Conservation (phyloP, 192 early-diverging fungal genomes). For the Coemansia sp. region DNA sequence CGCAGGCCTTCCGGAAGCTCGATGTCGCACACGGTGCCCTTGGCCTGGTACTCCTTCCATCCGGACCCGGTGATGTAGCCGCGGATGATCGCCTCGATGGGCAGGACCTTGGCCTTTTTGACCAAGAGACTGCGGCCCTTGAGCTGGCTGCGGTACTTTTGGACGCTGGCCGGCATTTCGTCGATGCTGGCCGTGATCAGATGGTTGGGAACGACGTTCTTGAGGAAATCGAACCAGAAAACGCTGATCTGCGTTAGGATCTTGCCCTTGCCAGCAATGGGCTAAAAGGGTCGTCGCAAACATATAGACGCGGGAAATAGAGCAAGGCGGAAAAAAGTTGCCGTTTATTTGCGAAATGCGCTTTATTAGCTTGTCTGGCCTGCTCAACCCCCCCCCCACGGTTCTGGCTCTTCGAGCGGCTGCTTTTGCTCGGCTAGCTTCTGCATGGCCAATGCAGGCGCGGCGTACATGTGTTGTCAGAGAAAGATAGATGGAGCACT, state of each 20-base stretch:
- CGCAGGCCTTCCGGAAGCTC: constrained; percentile 70
- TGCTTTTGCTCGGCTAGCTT: too few species aligned
- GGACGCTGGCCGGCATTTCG: constrained; percentile 83
- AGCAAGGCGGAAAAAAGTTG: too few species aligned
- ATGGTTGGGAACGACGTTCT: constrained; percentile 91
- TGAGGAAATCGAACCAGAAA: constrained; percentile 93
- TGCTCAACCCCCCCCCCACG: too few species aligned
- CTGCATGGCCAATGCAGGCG: too few species aligned
- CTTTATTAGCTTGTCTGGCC: too few species aligned
- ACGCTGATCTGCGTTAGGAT: constrained; percentile 91
- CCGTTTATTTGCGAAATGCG: too few species aligned
- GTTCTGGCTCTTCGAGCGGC: too few species aligned
- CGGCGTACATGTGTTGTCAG: too few species aligned
- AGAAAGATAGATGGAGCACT: too few species aligned
- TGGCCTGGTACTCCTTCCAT: constrained; percentile 91
- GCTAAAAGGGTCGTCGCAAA: too few species aligned
- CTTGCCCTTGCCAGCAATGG: constrained; percentile 93
- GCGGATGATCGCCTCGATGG: constrained; percentile 97
- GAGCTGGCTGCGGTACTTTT: constrained; percentile 86
- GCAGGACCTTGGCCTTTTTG: constrained; percentile 84
- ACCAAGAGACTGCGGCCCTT: constrained; percentile 90
- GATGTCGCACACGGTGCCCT: constrained; percentile 93
- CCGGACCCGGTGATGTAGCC: constrained; percentile 98
- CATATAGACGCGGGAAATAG: too few species aligned
- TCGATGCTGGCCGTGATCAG: constrained; percentile 91